Percentiles rank a stretch among this genome's conserved stretches.
These are phyloP conservation scores for Mycena polygramma DNA, from an alignment of 768 basidiomycete species.

Conservation along the genomic window DNA sequence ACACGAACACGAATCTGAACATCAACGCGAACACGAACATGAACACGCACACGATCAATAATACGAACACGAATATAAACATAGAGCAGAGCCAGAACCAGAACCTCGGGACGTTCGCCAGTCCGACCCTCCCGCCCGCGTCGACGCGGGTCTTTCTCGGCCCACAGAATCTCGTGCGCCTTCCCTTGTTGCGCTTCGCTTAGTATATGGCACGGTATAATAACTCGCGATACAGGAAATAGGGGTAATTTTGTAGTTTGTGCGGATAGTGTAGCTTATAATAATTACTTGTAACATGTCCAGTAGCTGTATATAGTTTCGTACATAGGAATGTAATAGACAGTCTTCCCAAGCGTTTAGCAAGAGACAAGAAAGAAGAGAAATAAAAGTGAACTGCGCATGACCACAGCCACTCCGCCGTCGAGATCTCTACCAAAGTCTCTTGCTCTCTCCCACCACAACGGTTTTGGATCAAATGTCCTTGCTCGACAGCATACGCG, in stretches of 20 bases:
- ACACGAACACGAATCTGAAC: neutral
- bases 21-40: constrained; percentile 1
- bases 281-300: too few relatives aligned
- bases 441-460: neutral
- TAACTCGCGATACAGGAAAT: neutral
- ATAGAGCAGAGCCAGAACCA: neutral
- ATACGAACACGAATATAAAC: constrained; percentile 16
- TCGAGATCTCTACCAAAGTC: neutral
- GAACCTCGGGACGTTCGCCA: neutral
- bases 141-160: constrained; percentile 10
- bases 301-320: too few relatives aligned
- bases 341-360: too few relatives aligned
- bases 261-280: neutral
- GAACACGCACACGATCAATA: neutral
- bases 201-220: neutral
- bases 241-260: neutral
- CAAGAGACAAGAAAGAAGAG: too few relatives aligned
- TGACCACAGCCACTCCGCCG: neutral
- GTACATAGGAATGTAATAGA: too few relatives aligned
- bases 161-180: constrained; percentile 11
- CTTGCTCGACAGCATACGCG: constrained; percentile 29
- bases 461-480: constrained; percentile 11
- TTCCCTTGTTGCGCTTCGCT: constrained; percentile 20
- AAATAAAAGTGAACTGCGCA: too few relatives aligned
- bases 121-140: too few relatives aligned